Evolutionary conservation across 2,329 filamentous ascomycete genomes (phyloP).

Genomic region (Pyricularia sp.): DNA sequence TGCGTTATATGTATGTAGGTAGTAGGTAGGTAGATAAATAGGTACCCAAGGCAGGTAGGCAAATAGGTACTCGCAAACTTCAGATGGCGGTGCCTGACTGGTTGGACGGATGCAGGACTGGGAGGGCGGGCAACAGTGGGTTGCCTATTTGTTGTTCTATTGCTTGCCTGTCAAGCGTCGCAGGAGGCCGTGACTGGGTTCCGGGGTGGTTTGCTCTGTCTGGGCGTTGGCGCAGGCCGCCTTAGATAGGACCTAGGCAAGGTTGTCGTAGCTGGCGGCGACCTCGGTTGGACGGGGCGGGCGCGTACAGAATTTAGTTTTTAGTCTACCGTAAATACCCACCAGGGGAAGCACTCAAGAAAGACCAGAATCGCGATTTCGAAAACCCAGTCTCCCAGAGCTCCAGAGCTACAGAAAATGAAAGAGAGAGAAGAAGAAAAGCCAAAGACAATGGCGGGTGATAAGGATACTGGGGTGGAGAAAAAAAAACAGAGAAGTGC

Average conservation of each 20-base stretch:
- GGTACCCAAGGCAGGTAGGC: too few relatives aligned
- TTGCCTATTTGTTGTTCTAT: not conserved
- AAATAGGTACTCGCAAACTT: not conserved
- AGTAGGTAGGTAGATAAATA: not conserved
- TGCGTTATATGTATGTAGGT: not conserved
- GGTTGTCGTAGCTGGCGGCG: not conserved
- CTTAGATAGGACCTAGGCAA: not conserved
- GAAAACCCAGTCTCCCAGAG: not conserved
- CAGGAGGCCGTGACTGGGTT: not conserved
- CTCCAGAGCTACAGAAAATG: not conserved
- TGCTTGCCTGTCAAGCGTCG: not conserved
- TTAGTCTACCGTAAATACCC: not conserved
- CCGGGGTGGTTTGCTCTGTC: not conserved
- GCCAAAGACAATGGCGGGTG: not conserved
- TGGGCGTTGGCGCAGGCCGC: not conserved
- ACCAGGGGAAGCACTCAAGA: not conserved
- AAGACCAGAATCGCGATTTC: not conserved
- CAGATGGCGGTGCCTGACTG: not conserved
- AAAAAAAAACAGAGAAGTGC: not conserved
- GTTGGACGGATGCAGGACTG: not conserved
- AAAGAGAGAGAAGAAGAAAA: constrained; percentile 2
- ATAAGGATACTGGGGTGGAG: not conserved
- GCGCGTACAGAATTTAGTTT: not conserved
- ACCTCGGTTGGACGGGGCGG: not conserved
- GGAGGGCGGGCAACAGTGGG: not conserved